These are phyloP conservation scores for Hapsidospora chrysogenum DNA, from an alignment of 495 filamentous ascomycete species.

Conservation along the genomic window DNA sequence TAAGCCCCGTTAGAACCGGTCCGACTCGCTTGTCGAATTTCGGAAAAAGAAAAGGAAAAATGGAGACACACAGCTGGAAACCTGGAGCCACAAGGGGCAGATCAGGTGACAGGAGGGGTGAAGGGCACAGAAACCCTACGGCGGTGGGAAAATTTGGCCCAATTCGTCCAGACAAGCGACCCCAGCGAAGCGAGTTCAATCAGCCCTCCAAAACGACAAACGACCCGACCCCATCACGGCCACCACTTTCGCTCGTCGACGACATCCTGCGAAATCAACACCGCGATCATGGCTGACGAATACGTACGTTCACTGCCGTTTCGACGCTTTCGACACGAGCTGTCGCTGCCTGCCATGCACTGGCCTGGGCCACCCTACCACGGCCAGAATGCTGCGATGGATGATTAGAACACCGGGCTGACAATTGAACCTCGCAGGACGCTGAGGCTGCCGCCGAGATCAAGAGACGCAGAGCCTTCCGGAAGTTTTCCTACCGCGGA, in stretches of 20 bases:
- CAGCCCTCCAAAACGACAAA: neutral
- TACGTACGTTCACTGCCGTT: conserved; percentile 82
- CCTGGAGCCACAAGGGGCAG: no score
- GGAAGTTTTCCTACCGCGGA: conserved; percentile 99
- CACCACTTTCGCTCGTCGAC: conserved; percentile 18
- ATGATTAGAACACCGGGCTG: no score
- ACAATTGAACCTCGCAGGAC: conserved; percentile 55
- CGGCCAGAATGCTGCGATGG: neutral
- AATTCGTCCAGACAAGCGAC: neutral
- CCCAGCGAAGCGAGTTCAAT: no score
- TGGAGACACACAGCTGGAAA: no score
- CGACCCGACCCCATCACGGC: conserved; percentile 13
- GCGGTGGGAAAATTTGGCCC: neutral
- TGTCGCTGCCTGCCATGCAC: no score
- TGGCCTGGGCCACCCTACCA: no score
- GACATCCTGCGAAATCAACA: conserved; percentile 15
- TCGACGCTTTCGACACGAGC: no score
- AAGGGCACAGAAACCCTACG: conserved; percentile 3
- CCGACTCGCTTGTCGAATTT: no score
- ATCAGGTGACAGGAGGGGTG: neutral
- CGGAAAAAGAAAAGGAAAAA: no score
- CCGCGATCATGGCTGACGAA: conserved; percentile 87
- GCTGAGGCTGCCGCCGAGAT: conserved; percentile 93
- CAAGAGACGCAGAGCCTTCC: conserved; percentile 98
- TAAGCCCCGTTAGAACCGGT: no score